Evolutionary conservation across 75 land plant species (phyloP), one percentile per base, ranked within the genome.

Genomic region (Isoetes taiwanensis): DNA sequence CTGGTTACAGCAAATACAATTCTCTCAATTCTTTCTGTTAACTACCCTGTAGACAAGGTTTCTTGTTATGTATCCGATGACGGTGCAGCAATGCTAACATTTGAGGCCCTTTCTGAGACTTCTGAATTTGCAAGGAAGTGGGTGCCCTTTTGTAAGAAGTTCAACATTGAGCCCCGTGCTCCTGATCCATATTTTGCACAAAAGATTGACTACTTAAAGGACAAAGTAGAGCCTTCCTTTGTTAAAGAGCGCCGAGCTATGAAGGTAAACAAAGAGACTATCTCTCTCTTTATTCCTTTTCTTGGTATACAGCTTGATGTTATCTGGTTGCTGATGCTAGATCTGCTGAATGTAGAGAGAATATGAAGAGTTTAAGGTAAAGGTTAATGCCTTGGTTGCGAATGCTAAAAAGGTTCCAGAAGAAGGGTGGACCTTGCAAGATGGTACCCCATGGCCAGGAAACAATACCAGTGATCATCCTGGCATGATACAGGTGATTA

Each of bases 391-490:
- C 14, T 31, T 78, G 53, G 90, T 85, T 23, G 90, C 90, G 1
- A 85, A 82, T 34, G 82, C 90, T 37, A 41, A 32, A 53, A 85
- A 85, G 54, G 2, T 80, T 30, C 99, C 99, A 4, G 57, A 74
- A 26, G 99, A 85, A 43, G 99, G 99, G 3, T 94, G 99, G 99
- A 89, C 87, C 28, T 88, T 94, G 99, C 85, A 88, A 54, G 99
- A 94, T 66, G 99, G 99, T 27, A 85, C 86, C 11, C 90, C 90
- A 23, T 85, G 90, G 90, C 90, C 90, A 9, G 90, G 90, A 30
- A 85, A 85, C 70, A 85, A 85, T 52, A 82, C 86, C 12, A 72
- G 70, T 40, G 90, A 85, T 59, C 90, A 85, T 26, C 90, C 90
- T 6, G 90, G 90, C 25, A 85, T 85, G 86, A 83, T 85, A 43